Conservation (phyloP, 805 yeast species). For the Yamadazyma phyllophila region DNA sequence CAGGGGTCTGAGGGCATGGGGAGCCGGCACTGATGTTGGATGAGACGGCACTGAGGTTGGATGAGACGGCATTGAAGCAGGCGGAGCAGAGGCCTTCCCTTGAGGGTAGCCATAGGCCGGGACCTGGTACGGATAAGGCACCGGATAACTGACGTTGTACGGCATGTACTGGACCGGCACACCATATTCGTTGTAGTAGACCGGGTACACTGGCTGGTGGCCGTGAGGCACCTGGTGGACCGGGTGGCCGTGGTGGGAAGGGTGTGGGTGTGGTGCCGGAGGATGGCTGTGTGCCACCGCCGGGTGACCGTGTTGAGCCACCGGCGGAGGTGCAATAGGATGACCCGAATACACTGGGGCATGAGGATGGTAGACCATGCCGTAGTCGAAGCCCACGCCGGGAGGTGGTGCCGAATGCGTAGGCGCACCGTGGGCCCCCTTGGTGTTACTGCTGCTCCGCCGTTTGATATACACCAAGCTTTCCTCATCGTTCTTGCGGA, state of each 20-base stretch:
- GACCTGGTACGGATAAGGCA: conserved; percentile 2
- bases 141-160: conserved; percentile 7
- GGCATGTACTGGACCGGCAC: conserved; percentile 13
- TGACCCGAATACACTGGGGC: background rate
- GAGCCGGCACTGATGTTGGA: conserved; percentile 2
- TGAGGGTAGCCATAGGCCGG: background rate
- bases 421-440: background rate
- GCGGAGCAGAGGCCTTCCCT: background rate
- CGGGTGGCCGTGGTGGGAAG: background rate
- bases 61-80: no score
- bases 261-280: background rate
- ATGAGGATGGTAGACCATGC: conserved; percentile 1
- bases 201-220: conserved; percentile 7
- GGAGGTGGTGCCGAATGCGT: conserved; percentile 5
- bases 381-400: background rate
- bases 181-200: conserved; percentile 13
- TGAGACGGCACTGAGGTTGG: no score
- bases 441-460: conserved; percentile 39
- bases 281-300: background rate
- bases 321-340: conserved; percentile 1
- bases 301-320: background rate
- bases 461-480: conserved; percentile 47
- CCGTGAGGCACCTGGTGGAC: conserved; percentile 1
- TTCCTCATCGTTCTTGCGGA: conserved; percentile 46
- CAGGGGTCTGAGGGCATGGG: conserved; percentile 1